A percentile compares a stretch with the other conserved stretches of the same genome.
These are phyloP conservation scores for Paecilomyces sp. DNA, from an alignment of 2,329 filamentous ascomycete species.

Conservation along the genomic window DNA sequence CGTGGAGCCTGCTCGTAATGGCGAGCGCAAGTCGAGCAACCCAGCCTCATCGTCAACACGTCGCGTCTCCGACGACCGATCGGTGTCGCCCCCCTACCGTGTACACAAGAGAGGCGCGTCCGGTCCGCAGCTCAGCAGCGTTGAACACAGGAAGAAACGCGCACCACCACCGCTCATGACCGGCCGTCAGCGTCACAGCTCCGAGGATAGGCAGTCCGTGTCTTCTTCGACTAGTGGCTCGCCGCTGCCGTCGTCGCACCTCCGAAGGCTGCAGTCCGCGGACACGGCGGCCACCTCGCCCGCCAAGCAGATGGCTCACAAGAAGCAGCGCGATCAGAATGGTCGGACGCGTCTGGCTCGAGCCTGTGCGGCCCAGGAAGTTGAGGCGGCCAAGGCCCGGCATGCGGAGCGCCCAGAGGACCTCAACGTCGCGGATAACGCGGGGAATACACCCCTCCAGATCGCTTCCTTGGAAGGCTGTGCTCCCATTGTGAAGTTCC, in stretches of 20 bases:
- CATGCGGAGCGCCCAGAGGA: conserved; percentile 77
- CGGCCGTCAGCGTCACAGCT: conserved; percentile 35
- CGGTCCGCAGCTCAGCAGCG: conserved; percentile 20
- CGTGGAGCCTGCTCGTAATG: conserved; percentile 11
- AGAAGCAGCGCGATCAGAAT: conserved; percentile 85
- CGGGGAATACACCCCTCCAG: conserved; percentile 92
- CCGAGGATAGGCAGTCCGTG: conserved; percentile 39
- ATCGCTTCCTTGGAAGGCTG: conserved; percentile 85
- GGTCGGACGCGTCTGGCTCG: conserved; percentile 86
- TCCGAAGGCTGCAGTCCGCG: conserved; percentile 34
- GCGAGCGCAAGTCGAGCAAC: conserved; percentile 20
- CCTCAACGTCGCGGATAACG: conserved; percentile 83
- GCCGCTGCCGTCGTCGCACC: conserved; percentile 31
- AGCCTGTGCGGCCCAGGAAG: conserved; percentile 78
- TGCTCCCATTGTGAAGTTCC: conserved; percentile 76
- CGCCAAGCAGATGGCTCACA: conserved; percentile 59
- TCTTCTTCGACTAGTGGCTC: conserved; percentile 40
- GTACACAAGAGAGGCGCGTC: conserved; percentile 31
- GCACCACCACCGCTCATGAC: conserved; percentile 33
- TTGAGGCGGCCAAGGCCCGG: conserved; percentile 68
- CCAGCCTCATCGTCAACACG: conserved; percentile 17
- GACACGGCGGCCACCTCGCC: conserved; percentile 52
- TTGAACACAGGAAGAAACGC: conserved; percentile 26
- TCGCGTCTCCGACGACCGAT: conserved; percentile 25
- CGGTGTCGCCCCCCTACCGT: conserved; percentile 26